A percentile compares a stretch with the other conserved stretches of the same genome.
Conservation (phyloP, 768 basidiomycete species). For the Agaricus subrufescens region DNA sequence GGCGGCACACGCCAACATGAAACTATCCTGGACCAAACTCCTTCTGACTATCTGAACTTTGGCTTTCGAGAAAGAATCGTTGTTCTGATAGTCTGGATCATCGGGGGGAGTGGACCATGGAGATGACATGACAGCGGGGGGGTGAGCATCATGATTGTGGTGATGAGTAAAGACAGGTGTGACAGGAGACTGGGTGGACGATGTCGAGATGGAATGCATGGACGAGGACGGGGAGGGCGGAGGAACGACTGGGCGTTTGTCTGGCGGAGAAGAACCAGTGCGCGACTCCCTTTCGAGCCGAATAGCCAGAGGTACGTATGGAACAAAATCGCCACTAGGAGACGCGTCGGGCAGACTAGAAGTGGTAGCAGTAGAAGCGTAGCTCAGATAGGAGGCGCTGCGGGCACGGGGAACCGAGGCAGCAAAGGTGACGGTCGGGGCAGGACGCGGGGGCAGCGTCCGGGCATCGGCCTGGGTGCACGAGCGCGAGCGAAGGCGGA, state of each 20-base stretch:
- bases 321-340: conserved; percentile 1
- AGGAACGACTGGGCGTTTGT: neutral
- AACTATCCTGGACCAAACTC: conserved; percentile 4
- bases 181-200: conserved; percentile 5
- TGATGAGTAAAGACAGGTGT: conserved; percentile 6
- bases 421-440: conserved; percentile 7
- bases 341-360: conserved; percentile 1
- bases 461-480: neutral
- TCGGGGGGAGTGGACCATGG: conserved; percentile 5
- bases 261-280: neutral
- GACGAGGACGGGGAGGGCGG: conserved; percentile 6
- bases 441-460: neutral
- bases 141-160: neutral
- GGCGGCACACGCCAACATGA: conserved; percentile 6
- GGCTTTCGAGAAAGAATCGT: neutral
- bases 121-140: neutral
- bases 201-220: conserved; percentile 1
- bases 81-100: neutral
- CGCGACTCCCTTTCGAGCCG: neutral
- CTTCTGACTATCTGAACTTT: conserved; percentile 3
- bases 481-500: conserved; percentile 1
- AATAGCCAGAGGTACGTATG: conserved; percentile 2
- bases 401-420: conserved; percentile 1
- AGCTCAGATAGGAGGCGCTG: neutral
- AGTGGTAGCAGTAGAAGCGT: neutral